Evolutionary conservation across 768 basidiomycete genomes (phyloP), one percentile per base, ranked within the genome.

Genomic region (Nidularia sp.): DNA sequence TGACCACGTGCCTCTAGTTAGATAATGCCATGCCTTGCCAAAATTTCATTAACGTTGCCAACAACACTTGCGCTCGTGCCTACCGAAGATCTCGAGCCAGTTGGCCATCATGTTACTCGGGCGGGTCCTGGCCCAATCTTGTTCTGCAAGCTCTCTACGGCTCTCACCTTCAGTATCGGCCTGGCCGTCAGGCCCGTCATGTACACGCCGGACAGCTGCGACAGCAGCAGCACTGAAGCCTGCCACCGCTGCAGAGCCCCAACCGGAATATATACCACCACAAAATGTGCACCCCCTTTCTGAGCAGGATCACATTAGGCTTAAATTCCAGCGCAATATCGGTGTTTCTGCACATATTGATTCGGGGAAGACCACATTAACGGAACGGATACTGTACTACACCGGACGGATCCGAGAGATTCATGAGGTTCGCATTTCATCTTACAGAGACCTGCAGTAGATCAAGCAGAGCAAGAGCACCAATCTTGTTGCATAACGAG

Each of bases 361-460:
- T 68, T 94, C 94, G 2, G 97, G 97, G 29, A 99, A 99, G 77
- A 99, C 97, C 0, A 99, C 97, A 2, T 70, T 98, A 59, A 98
- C 97, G 31, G 97, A 99, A 64, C 90, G 97, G 9, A 83, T 98
- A 51, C 71, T 99, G 47, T 99, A 84, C 67, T 99, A 99, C 68
- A 98, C 97, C 31, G 96, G 97, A 22, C 85, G 93, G 29, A 95
- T 98, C 67, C 76, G 86, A 43, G 93, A 93, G 47, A 98, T 99
- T 62, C 97, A 99, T 66, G 97, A 99, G 80, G 94, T 93, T 60
- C 57, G 85, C 70, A 44, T 54, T 32, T 51, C 49, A 39, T 61
- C 54, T 51, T 39, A 46, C 13, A 39, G 46, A 52, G 55, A 50
- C 56, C 58, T 64, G 60, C 57, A 56, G 56, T 52, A 41, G 43